A percentile compares a stretch with the other conserved stretches of the same genome.
These are phyloP conservation scores for Protea cynaroides DNA, from an alignment of 164 flowering plant species.

Conservation along the genomic window DNA sequence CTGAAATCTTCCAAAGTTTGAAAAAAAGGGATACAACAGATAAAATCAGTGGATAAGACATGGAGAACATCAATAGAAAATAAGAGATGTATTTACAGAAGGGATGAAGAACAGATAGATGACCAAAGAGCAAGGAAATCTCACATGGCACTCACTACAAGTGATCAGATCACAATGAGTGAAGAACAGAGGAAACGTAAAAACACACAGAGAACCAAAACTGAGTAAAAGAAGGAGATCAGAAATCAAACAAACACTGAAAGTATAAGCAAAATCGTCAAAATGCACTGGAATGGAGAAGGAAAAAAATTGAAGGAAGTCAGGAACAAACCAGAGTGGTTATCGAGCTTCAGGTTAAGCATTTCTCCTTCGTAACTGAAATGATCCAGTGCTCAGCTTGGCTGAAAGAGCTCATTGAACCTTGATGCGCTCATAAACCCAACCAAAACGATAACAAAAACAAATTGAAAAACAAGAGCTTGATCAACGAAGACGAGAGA, in stretches of 20 bases:
- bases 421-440: conserved; percentile 26
- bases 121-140: background rate
- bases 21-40: background rate
- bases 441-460: conserved; percentile 19
- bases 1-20: too few species aligned
- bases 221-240: too few species aligned
- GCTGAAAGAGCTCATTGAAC: too few species aligned
- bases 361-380: too few species aligned
- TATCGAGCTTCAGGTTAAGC: conserved; percentile 77
- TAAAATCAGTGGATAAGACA: background rate
- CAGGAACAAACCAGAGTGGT: conserved; percentile 54
- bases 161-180: too few species aligned
- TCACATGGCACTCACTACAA: too few species aligned
- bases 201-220: background rate
- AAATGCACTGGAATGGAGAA: background rate
- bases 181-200: background rate
- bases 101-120: background rate
- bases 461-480: conserved; percentile 15
- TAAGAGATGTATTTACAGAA: too few species aligned
- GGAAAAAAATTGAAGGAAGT: too few species aligned
- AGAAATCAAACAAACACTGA: too few species aligned
- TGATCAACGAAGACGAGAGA: background rate
- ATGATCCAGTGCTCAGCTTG: too few species aligned
- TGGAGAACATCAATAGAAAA: too few species aligned
- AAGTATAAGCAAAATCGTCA: background rate